Percentiles rank a stretch among this genome's conserved stretches.
Evolutionary conservation across 805 yeast species (phyloP).

Genomic region (Cyberlindnera suaveolens): DNA sequence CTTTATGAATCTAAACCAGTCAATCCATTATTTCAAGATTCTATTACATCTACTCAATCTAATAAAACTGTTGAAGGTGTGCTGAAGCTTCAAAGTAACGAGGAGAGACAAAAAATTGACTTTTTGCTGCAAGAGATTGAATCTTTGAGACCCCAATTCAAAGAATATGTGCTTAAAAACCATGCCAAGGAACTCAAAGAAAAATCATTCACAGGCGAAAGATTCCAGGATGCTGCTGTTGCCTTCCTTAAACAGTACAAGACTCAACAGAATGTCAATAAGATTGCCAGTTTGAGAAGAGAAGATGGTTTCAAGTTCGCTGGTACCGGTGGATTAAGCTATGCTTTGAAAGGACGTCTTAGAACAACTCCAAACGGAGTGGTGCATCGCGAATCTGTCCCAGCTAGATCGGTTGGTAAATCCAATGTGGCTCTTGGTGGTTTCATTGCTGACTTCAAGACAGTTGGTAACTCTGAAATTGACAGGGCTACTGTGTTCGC

Average conservation of each 20-base stretch:
- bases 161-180: slow-evolving; percentile 44
- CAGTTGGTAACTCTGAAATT: neutral
- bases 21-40: slow-evolving; percentile 30
- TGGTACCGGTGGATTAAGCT: slow-evolving; percentile 76
- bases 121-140: slow-evolving; percentile 24
- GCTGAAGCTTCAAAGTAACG: slow-evolving; percentile 1
- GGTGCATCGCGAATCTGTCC: slow-evolving; percentile 44
- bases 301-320: slow-evolving; percentile 29
- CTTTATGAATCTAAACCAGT: slow-evolving; percentile 27
- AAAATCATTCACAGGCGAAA: slow-evolving; percentile 24
- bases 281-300: slow-evolving; percentile 5
- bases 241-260: slow-evolving; percentile 28
- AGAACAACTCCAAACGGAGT: slow-evolving; percentile 67
- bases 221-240: slow-evolving; percentile 22
- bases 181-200: slow-evolving; percentile 37
- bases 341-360: slow-evolving; percentile 61
- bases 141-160: slow-evolving; percentile 44
- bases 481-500: neutral
- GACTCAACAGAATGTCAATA: slow-evolving; percentile 1
- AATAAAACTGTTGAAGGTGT: slow-evolving; percentile 21
- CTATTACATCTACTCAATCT: slow-evolving; percentile 2
- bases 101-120: slow-evolving; percentile 4
- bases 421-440: slow-evolving; percentile 54
- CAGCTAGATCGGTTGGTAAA: slow-evolving; percentile 58
- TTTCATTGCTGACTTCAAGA: slow-evolving; percentile 24